Conservation (phyloP, 1,284 basidiomycete genomes). For the Ganoderma meredithae region DNA sequence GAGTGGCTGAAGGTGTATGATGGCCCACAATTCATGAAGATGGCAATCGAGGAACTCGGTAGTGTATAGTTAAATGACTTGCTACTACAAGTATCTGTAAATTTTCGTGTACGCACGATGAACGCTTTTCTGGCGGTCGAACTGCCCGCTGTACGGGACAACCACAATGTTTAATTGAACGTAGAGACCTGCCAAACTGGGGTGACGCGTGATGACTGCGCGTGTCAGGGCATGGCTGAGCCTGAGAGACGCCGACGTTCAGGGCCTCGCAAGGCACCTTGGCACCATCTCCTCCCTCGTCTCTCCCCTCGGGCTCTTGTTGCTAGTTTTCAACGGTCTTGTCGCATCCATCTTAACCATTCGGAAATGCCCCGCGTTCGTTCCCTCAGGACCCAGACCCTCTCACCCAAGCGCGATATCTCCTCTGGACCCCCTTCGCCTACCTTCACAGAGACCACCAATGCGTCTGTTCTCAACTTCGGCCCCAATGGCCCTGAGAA, state of each 20-base stretch:
- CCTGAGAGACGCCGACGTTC: slow-evolving; percentile 3
- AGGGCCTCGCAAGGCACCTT: slow-evolving; percentile 9
- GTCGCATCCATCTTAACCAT: not conserved
- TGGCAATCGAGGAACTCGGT: slow-evolving; percentile 51
- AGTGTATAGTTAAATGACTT: not conserved
- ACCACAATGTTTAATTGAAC: too few species aligned
- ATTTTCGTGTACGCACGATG: not conserved
- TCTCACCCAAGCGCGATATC: slow-evolving; percentile 53
- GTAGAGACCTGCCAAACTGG: slow-evolving; percentile 26
- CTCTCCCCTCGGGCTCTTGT: slow-evolving; percentile 7
- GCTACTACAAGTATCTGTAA: not conserved
- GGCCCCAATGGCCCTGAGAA: slow-evolving; percentile 75
- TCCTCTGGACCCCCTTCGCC: slow-evolving; percentile 77
- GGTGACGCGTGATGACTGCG: slow-evolving; percentile 26
- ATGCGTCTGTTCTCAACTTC: slow-evolving; percentile 77
- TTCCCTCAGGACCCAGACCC: slow-evolving; percentile 63
- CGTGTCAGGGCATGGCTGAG: slow-evolving; percentile 15
- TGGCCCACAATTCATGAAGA: slow-evolving; percentile 36
- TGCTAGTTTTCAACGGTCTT: slow-evolving; percentile 15
- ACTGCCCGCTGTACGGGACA: not conserved
- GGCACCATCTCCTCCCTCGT: slow-evolving; percentile 25
- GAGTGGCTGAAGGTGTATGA: slow-evolving; percentile 37
- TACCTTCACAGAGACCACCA: slow-evolving; percentile 83
- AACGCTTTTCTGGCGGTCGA: not conserved
- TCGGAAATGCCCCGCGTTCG: slow-evolving; percentile 63